Evolutionary conservation across 345 rosid genomes (phyloP), one percentile per base, ranked within the genome.

Genomic region (Erucastrum elatum): DNA sequence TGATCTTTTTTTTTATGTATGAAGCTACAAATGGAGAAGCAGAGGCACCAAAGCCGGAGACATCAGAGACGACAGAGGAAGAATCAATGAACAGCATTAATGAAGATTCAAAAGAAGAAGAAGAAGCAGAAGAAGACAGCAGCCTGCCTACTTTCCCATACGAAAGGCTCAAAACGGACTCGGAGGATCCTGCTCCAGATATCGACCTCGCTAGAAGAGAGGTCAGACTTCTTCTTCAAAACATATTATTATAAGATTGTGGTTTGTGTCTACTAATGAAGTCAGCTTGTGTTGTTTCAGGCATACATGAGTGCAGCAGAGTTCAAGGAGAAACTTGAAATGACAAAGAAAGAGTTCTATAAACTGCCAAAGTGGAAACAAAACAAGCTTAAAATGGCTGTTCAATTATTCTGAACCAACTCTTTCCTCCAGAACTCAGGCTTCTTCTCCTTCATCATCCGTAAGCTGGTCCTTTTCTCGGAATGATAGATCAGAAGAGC

Each of bases 311-410:
- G 88, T 37, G 55, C 87, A 1, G 86, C 76, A 25, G 99, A 89
- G 71, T 96, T 96, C 84, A 87, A 81, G 77, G 98, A 93, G 91
- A 91, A 91, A 84, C 89, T 96, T 66, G 97, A 93, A 62, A 91
- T 93, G 99, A 37, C 85, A 53, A 96, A 88, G 80, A 86, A 68
- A 62, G 97, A 88, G 44, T 96, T 96, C 86, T 79, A 84, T 75
- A 90, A 91, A 89, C 77, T 93, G 79, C 97, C 99, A 0, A 96
- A 93, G 85, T 96, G 99, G 99, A 96, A 94, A 83, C 98, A 93
- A 81, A 96, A 93, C 94, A 96, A 96, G 87, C 96, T 87, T 75
- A 96, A 96, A 77, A 91, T 93, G 96, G 87, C 93, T 68, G 84
- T 84, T 84, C 89, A 84, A 2, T 85, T 96, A 84, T 96, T 96